Base-by-base conservation (phyloP, 2,329 filamentous ascomycete species). In the Fusarium algeriense region DNA sequence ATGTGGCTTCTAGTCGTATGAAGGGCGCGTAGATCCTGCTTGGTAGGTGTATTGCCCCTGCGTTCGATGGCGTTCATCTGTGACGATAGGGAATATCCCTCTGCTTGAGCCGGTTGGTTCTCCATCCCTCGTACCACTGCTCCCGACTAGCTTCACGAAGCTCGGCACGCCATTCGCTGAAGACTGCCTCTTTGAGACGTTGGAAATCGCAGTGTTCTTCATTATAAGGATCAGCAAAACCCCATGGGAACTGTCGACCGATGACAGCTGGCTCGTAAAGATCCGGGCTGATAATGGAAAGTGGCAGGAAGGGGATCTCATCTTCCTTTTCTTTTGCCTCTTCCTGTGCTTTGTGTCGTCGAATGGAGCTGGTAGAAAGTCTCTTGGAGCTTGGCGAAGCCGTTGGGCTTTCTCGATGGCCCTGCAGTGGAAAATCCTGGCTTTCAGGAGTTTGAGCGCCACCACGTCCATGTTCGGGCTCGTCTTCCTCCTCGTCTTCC, bases 61-160 rank as follows among this genome's bases (percentile, higher is more conserved):
- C 53, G 19, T 46, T 44, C 34, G 45, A 49, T 55, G 23, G 45
- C 43, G 40, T 65, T 75, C 78, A 83, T 77, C 80, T 75, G 50
- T 77, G 78, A 64, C 78, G 79, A 69, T 78, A 77, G 20, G 80
- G 76, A n/a, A 81, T 77, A 63, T 87, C 83, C 60, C 85, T 83
- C 69, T 85, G 83, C 81, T 90, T 90, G 72, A 91, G 86, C 60
- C 89, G 85, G 81, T 85, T 91, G 12, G 89, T 98, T 82, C 96
- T 90, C 96, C 95, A 98, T 76, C 93, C 91, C 81, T 98, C 95
- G 76, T 98, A 98, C 93, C 94, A 98, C 75, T 94, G 89, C 78
- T 97, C 94, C 60, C 94, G 89, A 80, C 94, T 97, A 56, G 94
- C 92, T 80, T 97, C 94, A 67, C 95, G 92, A 66, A 99, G 86